phyloP scores from a whole-genome alignment of 1,139 yeast genomes.

The Yamadazyma diddensiae region DNA sequence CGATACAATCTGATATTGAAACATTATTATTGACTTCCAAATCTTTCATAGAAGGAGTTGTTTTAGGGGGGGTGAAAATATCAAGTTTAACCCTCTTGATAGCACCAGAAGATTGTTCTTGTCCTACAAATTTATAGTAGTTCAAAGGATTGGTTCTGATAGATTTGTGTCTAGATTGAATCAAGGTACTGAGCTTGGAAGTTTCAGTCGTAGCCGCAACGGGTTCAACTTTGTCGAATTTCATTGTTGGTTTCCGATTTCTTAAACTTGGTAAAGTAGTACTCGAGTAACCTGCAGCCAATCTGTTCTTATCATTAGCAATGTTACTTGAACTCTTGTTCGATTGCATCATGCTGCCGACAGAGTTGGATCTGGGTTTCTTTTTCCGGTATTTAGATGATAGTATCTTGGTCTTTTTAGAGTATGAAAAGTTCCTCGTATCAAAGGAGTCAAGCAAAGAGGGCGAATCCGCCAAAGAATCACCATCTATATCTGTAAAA shows the following conservation, averaged over 20 bases:
- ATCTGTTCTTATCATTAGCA: constrained; percentile 4
- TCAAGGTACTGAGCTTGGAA: constrained; percentile 41
- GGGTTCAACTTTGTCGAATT: constrained; percentile 25
- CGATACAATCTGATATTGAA: constrained; percentile 61
- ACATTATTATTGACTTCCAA: constrained; percentile 44
- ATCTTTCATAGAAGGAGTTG: constrained; percentile 28
- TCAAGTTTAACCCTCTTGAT: constrained; percentile 24
- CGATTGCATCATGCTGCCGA: constrained; percentile 3
- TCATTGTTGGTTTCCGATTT: constrained; percentile 13
- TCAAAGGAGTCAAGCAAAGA: constrained; percentile 27
- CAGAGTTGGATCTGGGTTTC: constrained; percentile 10
- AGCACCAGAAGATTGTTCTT: constrained; percentile 24
- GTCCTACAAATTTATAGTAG: constrained; percentile 48
- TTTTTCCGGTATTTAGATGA: constrained; percentile 12
- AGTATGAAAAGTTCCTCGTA: constrained; percentile 17
- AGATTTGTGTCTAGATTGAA: constrained; percentile 33
- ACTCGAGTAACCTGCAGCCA: constrained; percentile 8
- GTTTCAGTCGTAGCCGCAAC: constrained; percentile 1
- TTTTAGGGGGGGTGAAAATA: constrained; percentile 37
- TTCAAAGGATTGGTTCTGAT: constrained; percentile 48
- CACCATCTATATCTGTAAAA: constrained; percentile 44
- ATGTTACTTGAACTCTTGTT: constrained; percentile 3
- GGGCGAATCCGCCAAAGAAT: constrained; percentile 35
- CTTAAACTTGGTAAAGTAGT: constrained; percentile 8
- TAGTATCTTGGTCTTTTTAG: constrained; percentile 15